A percentile compares a stretch with the other conserved stretches of the same genome.
phyloP scores from a whole-genome alignment of 495 filamentous ascomycete genomes.

The Annulohypoxylon maeteangense region DNA sequence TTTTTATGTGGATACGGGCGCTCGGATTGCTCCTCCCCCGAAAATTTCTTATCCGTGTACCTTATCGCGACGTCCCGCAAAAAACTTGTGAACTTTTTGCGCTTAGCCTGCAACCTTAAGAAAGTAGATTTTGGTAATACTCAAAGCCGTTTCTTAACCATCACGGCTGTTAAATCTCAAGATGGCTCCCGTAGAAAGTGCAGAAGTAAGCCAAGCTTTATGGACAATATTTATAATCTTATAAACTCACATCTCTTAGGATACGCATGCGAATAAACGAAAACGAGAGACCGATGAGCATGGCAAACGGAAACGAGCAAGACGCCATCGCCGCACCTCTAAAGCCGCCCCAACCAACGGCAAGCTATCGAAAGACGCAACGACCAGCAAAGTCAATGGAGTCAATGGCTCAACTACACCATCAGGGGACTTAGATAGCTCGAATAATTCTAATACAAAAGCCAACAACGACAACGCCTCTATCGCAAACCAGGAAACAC shows the following conservation, averaged over 20 bases:
- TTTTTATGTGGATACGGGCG: background rate
- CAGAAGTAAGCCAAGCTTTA: slow-evolving; percentile 26
- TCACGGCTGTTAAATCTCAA: slow-evolving; percentile 14
- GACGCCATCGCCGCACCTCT: slow-evolving; percentile 5
- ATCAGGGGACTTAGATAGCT: background rate
- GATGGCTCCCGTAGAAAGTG: slow-evolving; percentile 33
- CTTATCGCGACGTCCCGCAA: slow-evolving; percentile 29
- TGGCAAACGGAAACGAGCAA: slow-evolving; percentile 39
- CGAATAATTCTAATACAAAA: background rate
- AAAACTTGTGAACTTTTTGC: slow-evolving; percentile 41
- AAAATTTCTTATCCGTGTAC: slow-evolving; percentile 4
- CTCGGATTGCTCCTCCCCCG: background rate
- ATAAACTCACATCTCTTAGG: slow-evolving; percentile 20
- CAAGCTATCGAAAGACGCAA: slow-evolving; percentile 5
- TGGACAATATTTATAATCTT: background rate
- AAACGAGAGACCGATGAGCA: slow-evolving; percentile 42
- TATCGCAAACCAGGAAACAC: slow-evolving; percentile 21
- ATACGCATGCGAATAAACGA: slow-evolving; percentile 32
- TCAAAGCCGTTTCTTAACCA: slow-evolving; percentile 1
- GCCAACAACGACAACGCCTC: slow-evolving; percentile 14
- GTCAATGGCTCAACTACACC: slow-evolving; percentile 4
- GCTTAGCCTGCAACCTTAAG: slow-evolving; percentile 9
- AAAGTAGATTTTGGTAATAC: slow-evolving; percentile 7
- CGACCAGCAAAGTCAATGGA: background rate
- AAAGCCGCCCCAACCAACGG: slow-evolving; percentile 12